Percentiles rank a stretch among this genome's conserved stretches.
Conservation (phyloP, 2,329 filamentous ascomycete genomes). For the Nectriaceae sp. region DNA sequence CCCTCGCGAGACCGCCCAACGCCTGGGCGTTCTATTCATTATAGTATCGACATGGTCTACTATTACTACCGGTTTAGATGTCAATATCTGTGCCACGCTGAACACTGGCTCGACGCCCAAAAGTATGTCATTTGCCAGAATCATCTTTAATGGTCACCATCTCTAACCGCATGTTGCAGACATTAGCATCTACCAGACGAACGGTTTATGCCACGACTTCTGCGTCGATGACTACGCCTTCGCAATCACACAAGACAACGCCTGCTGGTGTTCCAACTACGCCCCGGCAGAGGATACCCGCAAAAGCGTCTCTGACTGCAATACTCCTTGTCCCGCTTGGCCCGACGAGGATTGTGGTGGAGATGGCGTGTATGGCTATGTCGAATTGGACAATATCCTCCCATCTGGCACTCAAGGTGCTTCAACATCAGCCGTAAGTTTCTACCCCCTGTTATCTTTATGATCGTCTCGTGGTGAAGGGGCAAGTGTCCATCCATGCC, state of each 20-base stretch:
- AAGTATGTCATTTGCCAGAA: constrained; percentile 30
- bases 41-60: constrained; percentile 25
- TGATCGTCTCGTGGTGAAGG: constrained; percentile 18
- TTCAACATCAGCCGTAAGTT: constrained; percentile 32
- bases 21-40: constrained; percentile 25
- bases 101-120: constrained; percentile 36
- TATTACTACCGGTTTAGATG: constrained; percentile 27
- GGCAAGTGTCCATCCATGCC: constrained; percentile 24
- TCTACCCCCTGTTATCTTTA: constrained; percentile 11
- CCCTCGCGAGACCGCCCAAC: constrained; percentile 17
- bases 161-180: constrained; percentile 39
- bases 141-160: background rate
- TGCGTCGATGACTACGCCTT: constrained; percentile 64
- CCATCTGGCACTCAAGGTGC: constrained; percentile 58
- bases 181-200: constrained; percentile 62
- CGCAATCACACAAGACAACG: constrained; percentile 64
- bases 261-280: constrained; percentile 77
- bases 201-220: constrained; percentile 65
- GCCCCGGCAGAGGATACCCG: constrained; percentile 51
- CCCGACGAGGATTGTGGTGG: constrained; percentile 67
- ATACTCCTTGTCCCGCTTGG: constrained; percentile 67
- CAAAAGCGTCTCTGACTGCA: constrained; percentile 51
- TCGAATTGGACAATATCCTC: constrained; percentile 48
- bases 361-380: constrained; percentile 63
- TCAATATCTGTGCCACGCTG: constrained; percentile 38